Conservation (phyloP, 2,329 filamentous ascomycete genomes). For the Leptodontidium sp. region DNA sequence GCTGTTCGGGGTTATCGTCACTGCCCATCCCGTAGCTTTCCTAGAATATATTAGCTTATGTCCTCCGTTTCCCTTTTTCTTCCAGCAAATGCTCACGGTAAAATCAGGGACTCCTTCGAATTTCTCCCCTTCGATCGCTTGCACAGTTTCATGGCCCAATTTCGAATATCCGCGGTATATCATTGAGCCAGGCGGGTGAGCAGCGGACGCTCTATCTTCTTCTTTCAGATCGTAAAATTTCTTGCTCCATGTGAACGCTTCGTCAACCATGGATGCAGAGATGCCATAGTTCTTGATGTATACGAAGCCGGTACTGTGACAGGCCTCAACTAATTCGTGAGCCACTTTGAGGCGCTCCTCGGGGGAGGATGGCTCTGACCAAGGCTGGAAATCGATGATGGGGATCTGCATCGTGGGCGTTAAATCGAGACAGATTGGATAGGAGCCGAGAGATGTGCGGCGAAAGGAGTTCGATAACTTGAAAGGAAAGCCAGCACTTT, state of each 20-base stretch:
- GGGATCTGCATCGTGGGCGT: constrained; percentile 9
- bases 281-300: constrained; percentile 33
- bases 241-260: constrained; percentile 27
- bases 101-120: constrained; percentile 20
- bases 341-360: constrained; percentile 13
- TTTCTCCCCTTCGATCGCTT: constrained; percentile 20
- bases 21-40: constrained; percentile 60
- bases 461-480: no score
- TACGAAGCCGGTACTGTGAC: constrained; percentile 29
- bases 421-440: no score
- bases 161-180: constrained; percentile 28
- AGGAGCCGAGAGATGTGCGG: no score
- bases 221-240: constrained; percentile 23
- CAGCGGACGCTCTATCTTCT: constrained; percentile 26
- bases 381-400: constrained; percentile 24
- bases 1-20: constrained; percentile 50
- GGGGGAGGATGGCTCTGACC: background rate
- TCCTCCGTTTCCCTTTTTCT: no score
- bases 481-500: no score
- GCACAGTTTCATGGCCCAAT: constrained; percentile 26
- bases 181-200: constrained; percentile 9
- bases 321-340: constrained; percentile 28
- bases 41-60: constrained; percentile 42
- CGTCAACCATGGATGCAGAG: background rate
- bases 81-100: constrained; percentile 17